phyloP scores from a whole-genome alignment of 2,329 filamentous ascomycete species.

The Tolypocladium pustulatum region DNA sequence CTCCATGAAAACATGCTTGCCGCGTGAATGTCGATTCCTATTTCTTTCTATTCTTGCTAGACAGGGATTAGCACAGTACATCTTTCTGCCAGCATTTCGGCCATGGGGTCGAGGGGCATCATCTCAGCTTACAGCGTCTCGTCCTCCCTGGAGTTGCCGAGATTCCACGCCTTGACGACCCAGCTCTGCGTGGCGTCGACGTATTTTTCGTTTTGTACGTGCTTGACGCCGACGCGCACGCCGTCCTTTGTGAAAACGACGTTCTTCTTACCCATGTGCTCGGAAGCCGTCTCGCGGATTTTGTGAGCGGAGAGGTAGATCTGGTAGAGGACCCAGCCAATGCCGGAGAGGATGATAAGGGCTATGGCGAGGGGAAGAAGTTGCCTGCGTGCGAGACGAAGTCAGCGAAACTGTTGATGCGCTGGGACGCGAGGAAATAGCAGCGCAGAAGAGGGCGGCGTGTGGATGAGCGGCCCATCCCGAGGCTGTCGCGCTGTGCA shows the following conservation, averaged over 20 bases:
- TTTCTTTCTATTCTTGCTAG: constrained; percentile 6
- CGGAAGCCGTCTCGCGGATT: constrained; percentile 53
- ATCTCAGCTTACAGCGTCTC: constrained; percentile 9
- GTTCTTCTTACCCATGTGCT: constrained; percentile 67
- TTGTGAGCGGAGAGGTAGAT: constrained; percentile 59
- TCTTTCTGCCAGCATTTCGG: background rate
- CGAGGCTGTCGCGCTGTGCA: background rate
- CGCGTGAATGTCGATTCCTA: background rate
- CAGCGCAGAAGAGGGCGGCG: background rate
- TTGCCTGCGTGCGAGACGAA: constrained; percentile 29
- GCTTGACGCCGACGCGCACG: constrained; percentile 59
- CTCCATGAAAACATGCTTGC: background rate
- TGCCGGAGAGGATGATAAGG: constrained; percentile 38
- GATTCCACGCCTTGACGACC: constrained; percentile 56
- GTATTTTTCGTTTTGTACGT: constrained; percentile 58
- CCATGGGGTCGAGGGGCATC: background rate
- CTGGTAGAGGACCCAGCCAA: constrained; percentile 62
- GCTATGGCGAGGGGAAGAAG: constrained; percentile 58
- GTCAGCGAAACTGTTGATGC: background rate
- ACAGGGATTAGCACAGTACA: background rate
- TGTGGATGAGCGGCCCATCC: background rate
- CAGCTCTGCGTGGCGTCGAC: constrained; percentile 63
- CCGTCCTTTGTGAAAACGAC: constrained; percentile 68
- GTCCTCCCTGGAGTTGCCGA: constrained; percentile 25
- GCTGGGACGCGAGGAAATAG: background rate